These are phyloP conservation scores for Fennellomyces sp. DNA, from an alignment of 371 early-diverging fungal genomes.

Conservation along the genomic window DNA sequence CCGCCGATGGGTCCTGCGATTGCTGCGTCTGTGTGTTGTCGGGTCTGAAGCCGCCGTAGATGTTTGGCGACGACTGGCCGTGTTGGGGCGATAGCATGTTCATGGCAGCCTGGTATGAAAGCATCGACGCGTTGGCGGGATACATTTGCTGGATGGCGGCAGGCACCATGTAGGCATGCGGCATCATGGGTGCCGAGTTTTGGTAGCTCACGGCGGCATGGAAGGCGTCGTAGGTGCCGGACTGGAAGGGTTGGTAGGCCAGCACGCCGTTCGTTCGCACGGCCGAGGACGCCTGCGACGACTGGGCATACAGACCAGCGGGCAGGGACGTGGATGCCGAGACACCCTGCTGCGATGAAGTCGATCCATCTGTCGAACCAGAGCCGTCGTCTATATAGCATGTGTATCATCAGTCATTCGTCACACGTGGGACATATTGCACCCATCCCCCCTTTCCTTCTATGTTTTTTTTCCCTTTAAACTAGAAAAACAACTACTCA, in stretches of 20 bases:
- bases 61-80: slow-evolving; percentile 21
- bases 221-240: slow-evolving; percentile 33
- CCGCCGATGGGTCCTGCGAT: neutral
- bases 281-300: slow-evolving; percentile 15
- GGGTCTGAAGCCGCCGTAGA: slow-evolving; percentile 12
- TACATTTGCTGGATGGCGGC: slow-evolving; percentile 27
- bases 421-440: slow-evolving; percentile 1
- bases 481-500: too few relatives aligned
- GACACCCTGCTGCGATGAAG: slow-evolving; percentile 8
- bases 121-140: slow-evolving; percentile 30
- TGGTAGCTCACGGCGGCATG: slow-evolving; percentile 27
- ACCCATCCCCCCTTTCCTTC: neutral
- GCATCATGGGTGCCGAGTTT: slow-evolving; percentile 26
- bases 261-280: slow-evolving; percentile 35
- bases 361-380: neutral
- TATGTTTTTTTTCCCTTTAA: neutral
- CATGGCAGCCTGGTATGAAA: slow-evolving; percentile 46
- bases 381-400: slow-evolving; percentile 12
- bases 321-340: slow-evolving; percentile 19
- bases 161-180: slow-evolving; percentile 43
- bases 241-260: slow-evolving; percentile 38
- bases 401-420: slow-evolving; percentile 4
- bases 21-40: slow-evolving; percentile 14
- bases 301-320: slow-evolving; percentile 26
- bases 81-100: slow-evolving; percentile 35